Evolutionary conservation across 495 filamentous ascomycete genomes (phyloP).

Genomic region (Xylaria scruposa): DNA sequence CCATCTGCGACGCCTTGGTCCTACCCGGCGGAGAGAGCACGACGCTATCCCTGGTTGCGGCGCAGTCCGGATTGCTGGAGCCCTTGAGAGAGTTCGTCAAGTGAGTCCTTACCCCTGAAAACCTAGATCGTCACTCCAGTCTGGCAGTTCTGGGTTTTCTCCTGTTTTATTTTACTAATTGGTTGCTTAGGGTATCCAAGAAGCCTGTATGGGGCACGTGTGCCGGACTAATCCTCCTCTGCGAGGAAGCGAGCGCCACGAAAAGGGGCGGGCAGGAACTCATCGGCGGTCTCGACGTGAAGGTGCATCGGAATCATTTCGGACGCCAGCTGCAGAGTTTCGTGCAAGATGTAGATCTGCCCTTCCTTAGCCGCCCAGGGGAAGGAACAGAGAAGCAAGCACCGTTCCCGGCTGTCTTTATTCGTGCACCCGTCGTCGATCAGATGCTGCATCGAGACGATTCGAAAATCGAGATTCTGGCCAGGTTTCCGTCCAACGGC

Average conservation of each 20-base stretch:
- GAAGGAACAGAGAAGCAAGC: slow-evolving; percentile 27
- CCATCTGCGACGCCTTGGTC: slow-evolving; percentile 79
- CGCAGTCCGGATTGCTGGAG: slow-evolving; percentile 78
- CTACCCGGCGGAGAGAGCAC: slow-evolving; percentile 96
- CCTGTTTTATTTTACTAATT: slow-evolving; percentile 21
- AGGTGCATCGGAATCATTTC: slow-evolving; percentile 95
- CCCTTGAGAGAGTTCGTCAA: slow-evolving; percentile 93
- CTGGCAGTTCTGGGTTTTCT: not conserved
- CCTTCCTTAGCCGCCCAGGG: slow-evolving; percentile 64
- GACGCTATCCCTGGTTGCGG: slow-evolving; percentile 87
- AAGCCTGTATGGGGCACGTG: slow-evolving; percentile 97
- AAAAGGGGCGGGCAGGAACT: slow-evolving; percentile 93
- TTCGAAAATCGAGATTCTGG: slow-evolving; percentile 62
- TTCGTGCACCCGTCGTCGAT: slow-evolving; percentile 92
- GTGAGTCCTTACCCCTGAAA: slow-evolving; percentile 53
- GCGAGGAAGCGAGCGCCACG: slow-evolving; percentile 84
- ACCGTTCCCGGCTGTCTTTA: slow-evolving; percentile 86
- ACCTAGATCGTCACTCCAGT: not conserved
- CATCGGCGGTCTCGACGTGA: slow-evolving; percentile 89
- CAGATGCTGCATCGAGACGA: slow-evolving; percentile 67
- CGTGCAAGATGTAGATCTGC: slow-evolving; percentile 74
- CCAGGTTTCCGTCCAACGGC: slow-evolving; percentile 53
- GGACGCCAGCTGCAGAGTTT: slow-evolving; percentile 95
- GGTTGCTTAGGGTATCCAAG: slow-evolving; percentile 57
- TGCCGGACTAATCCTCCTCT: slow-evolving; percentile 90